phyloP scores from a whole-genome alignment of 306 rosid species.

The Vicia sativa region DNA sequence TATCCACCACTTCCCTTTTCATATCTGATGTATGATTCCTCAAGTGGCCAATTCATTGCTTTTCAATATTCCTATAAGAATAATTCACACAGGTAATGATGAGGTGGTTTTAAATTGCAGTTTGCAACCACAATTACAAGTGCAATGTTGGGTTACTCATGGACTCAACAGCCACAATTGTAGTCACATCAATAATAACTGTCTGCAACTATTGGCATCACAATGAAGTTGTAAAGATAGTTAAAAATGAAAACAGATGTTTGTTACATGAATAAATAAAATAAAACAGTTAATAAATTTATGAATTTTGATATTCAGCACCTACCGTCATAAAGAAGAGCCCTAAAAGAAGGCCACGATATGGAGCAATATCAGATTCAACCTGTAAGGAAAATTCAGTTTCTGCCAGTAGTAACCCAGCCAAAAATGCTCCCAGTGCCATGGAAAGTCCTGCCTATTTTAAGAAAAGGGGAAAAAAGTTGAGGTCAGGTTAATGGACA shows the following conservation, averaged over 20 bases:
- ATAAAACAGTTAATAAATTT: conserved; percentile 28
- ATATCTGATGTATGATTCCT: conserved; percentile 18
- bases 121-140: not conserved
- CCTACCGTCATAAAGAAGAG: conserved; percentile 99
- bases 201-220: conserved; percentile 11
- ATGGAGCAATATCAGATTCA: conserved; percentile 99
- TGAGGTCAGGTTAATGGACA: conserved; percentile 29
- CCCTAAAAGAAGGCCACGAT: conserved; percentile 98
- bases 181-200: not conserved
- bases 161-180: conserved; percentile 4
- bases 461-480: conserved; percentile 22
- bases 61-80: conserved; percentile 29
- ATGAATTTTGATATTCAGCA: conserved; percentile 36
- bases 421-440: conserved; percentile 99
- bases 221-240: not conserved
- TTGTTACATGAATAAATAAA: conserved; percentile 30
- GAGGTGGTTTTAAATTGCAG: not conserved
- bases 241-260: conserved; percentile 2
- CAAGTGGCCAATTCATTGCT: conserved; percentile 20
- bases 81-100: conserved; percentile 13
- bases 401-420: conserved; percentile 96
- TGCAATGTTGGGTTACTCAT: not conserved
- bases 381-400: conserved; percentile 98
- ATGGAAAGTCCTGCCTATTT: conserved; percentile 97
- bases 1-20: conserved; percentile 26